Base-by-base conservation (phyloP, 1,139 yeast species). In the Candida mesenterica region DNA sequence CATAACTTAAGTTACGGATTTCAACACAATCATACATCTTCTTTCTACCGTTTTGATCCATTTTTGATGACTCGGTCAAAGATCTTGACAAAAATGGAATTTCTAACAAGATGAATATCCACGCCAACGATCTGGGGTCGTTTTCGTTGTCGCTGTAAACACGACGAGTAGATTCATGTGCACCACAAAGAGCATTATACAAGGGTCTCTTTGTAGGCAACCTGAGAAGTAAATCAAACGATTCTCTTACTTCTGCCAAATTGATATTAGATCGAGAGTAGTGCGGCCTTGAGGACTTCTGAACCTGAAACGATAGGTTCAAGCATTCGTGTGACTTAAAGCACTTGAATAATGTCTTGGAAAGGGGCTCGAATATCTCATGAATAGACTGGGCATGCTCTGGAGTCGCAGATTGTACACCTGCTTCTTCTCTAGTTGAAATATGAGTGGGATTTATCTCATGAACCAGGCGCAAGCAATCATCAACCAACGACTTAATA, bases 131-230 rank as follows among this genome's bases (percentile, higher is more conserved):
- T 3, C 59, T 44, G 0, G 77, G 68, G 25, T 63, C 60, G 20
- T 65, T 44, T 17, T 44, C 58, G 9, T 52, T 46, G 12, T 42
- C 37, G 0, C 78, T 72, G 25, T 60, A 52, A 2, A 63, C 45
- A 31, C 77, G 62, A 38, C 68, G 72, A 20, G 82, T 55, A 6
- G 77, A 59, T 12, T 68, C 68, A 28, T 70, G 59, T 2, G 75
- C 71, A 0, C 80, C 76, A 15, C 65, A 48, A 10, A 84, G 53
- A 13, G 84, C 66, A 34, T 65, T 70, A 43, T 64, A 75, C 29
- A 77, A 63, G 0, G 89, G 90, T 38, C 77, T 60, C 44, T 69
- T 73, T 0, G 87, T 72, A 0, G 89, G 87, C 4, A 82, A 57
- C 14, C 60, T 57, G 18, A 68, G 49, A 5, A 83, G 44, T 5